Conservation (phyloP, 805 yeast genomes). For the Candida ascalaphidarum region DNA sequence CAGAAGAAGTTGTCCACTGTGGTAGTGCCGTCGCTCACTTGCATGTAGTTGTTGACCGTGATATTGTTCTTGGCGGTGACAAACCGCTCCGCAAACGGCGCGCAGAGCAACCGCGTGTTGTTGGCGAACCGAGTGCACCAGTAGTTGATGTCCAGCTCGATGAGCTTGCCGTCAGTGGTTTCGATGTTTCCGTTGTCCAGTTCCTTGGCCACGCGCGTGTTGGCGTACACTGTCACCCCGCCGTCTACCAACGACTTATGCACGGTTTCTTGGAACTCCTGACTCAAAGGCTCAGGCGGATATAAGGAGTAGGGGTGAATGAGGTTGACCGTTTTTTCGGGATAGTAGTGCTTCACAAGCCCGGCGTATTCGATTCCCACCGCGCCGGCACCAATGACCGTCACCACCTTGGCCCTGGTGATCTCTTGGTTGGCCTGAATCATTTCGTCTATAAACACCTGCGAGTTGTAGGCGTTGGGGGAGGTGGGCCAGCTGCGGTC, state of each 20-base stretch:
- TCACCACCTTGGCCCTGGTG: constrained; percentile 19
- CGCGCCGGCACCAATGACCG: constrained; percentile 47
- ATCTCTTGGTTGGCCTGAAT: constrained; percentile 19
- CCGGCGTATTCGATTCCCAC: constrained; percentile 44
- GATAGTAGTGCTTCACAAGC: constrained; percentile 32
- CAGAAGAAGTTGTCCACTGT: constrained; percentile 20
- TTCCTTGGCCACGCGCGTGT: constrained; percentile 22
- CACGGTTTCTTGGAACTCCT: constrained; percentile 18
- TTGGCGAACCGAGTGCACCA: constrained; percentile 29
- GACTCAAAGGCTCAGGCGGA: constrained; percentile 30
- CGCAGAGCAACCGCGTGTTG: constrained; percentile 20
- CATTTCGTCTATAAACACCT: constrained; percentile 36
- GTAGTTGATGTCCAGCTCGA: constrained; percentile 21
- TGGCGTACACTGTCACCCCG: constrained; percentile 19
- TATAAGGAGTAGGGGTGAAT: constrained; percentile 28
- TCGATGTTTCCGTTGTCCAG: constrained; percentile 15
- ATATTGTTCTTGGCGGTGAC: constrained; percentile 20
- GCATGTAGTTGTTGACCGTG: constrained; percentile 28
- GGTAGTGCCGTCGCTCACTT: constrained; percentile 13
- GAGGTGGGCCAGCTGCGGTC: constrained; percentile 32
- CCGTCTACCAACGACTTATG: constrained; percentile 16
- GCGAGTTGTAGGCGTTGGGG: constrained; percentile 8
- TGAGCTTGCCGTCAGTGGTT: constrained; percentile 17
- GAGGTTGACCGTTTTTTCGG: constrained; percentile 27
- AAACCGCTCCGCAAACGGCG: constrained; percentile 10